phyloP scores from a whole-genome alignment of 257 asterid genomes.

The Solanum bulbocastanum region DNA sequence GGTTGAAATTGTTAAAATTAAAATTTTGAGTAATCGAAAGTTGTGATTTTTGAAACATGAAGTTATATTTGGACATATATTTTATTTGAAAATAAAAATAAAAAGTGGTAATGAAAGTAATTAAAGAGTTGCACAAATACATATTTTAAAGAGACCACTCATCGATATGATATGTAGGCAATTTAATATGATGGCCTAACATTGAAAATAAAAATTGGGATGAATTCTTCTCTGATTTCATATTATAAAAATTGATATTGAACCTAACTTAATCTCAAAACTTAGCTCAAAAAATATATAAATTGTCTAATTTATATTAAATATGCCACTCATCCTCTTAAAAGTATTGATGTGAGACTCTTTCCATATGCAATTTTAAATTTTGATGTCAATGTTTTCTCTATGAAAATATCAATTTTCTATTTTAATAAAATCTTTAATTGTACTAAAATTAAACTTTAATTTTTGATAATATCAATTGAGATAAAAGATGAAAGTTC shows the following conservation, averaged over 20 bases:
- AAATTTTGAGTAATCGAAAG: not conserved
- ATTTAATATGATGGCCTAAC: too few relatives aligned
- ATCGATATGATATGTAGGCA: too few relatives aligned
- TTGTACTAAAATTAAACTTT: not conserved
- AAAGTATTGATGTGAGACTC: not conserved
- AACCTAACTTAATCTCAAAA: too few relatives aligned
- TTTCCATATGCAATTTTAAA: not conserved
- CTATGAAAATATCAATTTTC: not conserved
- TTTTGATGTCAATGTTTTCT: not conserved
- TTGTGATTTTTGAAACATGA: not conserved
- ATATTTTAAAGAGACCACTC: not conserved
- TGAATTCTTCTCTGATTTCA: not conserved
- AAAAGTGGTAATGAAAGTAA: too few relatives aligned
- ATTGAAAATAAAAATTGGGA: too few relatives aligned
- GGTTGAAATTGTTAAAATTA: not conserved
- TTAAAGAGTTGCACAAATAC: not conserved
- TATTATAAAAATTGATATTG: not conserved
- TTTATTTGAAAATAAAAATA: too few relatives aligned
- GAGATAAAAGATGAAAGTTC: not conserved
- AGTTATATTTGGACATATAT: fast-evolving
- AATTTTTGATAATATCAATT: not conserved
- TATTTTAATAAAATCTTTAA: not conserved
- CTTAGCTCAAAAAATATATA: too few relatives aligned
- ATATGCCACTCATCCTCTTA: not conserved
- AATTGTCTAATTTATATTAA: too few relatives aligned